Evolutionary conservation across 192 early-diverging fungal genomes (phyloP), one percentile per base, ranked within the genome.

Genomic region (Chytriomyces sp.): DNA sequence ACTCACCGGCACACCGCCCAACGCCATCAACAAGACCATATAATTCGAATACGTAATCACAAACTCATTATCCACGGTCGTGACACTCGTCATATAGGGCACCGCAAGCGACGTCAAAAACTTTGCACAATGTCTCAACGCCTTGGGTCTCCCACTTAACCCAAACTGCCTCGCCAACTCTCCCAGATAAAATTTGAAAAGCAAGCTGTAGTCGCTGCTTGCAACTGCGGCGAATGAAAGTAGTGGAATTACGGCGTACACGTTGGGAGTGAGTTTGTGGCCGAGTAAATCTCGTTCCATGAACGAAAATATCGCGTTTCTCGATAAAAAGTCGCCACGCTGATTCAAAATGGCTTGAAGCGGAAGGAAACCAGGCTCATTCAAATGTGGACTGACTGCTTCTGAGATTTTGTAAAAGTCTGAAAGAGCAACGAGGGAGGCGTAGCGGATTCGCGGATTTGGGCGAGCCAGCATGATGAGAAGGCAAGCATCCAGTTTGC

Each of bases 181-280:
- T 8, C 82, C 86, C n/a, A 85, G 67, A 61, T 83, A 87, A 66
- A 79, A 86, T 44, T 81, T 74, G 67, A 81, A 85, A 57, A 85
- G 69, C 7, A 61, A 64, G 13, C 82, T 76, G 45, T 66, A 82
- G 59, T 84, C 82, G 62, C 78, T 80, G 10, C 50, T 46, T 16
- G 84, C 81, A 0, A 87, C 81, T 11, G 83, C 78, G 28, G 45
- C 45, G n/a, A 85, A 69, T 10, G 80, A 67, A n/a, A 86, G 76
- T 44, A 79, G 59, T 7, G 61, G 61, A 45, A 87, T 69, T n/a
- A 45, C 50, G 4, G 83, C 61, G 46, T 81, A 74, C 7, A 83
- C 69, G 5, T 68, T 60, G 10, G 86, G 82, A 20, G 61, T 67
- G 0, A 87, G 61, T 23, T 72, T 64, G 61, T 84, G 72, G 5